Evolutionary conservation across 495 filamentous ascomycete species (phyloP).

Genomic region (Penicillium parvum): DNA sequence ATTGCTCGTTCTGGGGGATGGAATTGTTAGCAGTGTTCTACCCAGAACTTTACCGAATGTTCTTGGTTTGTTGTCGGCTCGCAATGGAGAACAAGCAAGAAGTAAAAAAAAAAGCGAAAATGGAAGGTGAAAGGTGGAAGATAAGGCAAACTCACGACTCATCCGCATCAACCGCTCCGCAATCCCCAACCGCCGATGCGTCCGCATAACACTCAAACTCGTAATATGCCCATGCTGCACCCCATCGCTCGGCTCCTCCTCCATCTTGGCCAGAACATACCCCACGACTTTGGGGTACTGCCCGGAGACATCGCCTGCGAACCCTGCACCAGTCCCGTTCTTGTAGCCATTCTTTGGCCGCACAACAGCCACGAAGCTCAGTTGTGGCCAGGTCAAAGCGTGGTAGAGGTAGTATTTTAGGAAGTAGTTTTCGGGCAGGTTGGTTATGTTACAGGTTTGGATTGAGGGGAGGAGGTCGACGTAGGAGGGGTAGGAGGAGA

Average conservation of each 20-base stretch:
- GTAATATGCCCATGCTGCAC: conserved; percentile 96
- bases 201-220: conserved; percentile 90
- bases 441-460: conserved; percentile 97
- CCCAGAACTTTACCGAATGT: neutral
- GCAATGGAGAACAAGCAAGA: neutral
- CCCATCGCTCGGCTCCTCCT: conserved; percentile 91
- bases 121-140: neutral
- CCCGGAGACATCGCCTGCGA: conserved; percentile 45
- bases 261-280: conserved; percentile 99
- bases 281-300: conserved; percentile 97
- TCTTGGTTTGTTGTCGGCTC: neutral
- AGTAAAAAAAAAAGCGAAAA: conserved; percentile 5
- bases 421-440: conserved; percentile 99
- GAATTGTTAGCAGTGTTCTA: too few relatives aligned
- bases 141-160: conserved; percentile 65
- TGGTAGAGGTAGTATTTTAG: conserved; percentile 99
- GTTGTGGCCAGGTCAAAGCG: conserved; percentile 93
- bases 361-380: conserved; percentile 94
- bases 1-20: conserved; percentile 74
- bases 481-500: conserved; percentile 47
- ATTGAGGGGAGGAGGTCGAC: conserved; percentile 78
- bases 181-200: conserved; percentile 83
- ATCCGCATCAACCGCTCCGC: conserved; percentile 97
- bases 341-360: conserved; percentile 61
- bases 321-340: conserved; percentile 13